Evolutionary conservation across 2,329 filamentous ascomycete species (phyloP), one percentile per base, ranked within the genome.

Genomic region (Penicillium sp.): DNA sequence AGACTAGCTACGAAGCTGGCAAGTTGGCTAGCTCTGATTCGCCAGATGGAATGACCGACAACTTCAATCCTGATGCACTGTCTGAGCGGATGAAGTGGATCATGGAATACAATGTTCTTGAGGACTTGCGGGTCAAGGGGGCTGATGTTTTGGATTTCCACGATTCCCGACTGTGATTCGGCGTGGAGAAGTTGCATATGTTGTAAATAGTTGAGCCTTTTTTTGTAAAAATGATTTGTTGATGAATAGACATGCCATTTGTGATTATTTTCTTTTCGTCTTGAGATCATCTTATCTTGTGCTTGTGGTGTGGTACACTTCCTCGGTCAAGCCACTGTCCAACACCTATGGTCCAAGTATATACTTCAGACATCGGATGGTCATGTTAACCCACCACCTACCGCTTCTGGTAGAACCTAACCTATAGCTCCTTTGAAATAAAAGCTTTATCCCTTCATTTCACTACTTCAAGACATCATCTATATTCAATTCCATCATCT

Each of bases 31-130:
- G 73, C 58, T 72, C 75, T 3, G 74, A 76, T 53, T 65, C 71
- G 1, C 73, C 74, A 1, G 70, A 76, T 33, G 59, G 68, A n/a
- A 58, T 74, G 62, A 69, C 68, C 35, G 53, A 64, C 13, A 68
- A 62, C 9, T 75, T 77, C 60, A 72, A 72, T 35, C 72, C 74
- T 0, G 57, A 65, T 12, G 64, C 65, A 22, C 44, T 76, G 30
- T 61, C 54, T 30, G 74, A 76, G 63, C 69, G 74, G 2, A 77
- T 77, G 75, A 73, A 63, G 63, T 77, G 75, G 73, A 72, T 76
- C 40, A 77, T 76, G 75, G 75, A 76, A 58, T 76, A 73, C 47
- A 72, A 76, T 63, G 65, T 77, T 9, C 58, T 77, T 45, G 72
- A 68, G 15, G 72, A 77, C 42, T 60, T 76, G 57, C 65, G 65